Percentiles rank a stretch among this genome's conserved stretches.
phyloP scores from a whole-genome alignment of 148 eudicot species.

The Silene uniflora region DNA sequence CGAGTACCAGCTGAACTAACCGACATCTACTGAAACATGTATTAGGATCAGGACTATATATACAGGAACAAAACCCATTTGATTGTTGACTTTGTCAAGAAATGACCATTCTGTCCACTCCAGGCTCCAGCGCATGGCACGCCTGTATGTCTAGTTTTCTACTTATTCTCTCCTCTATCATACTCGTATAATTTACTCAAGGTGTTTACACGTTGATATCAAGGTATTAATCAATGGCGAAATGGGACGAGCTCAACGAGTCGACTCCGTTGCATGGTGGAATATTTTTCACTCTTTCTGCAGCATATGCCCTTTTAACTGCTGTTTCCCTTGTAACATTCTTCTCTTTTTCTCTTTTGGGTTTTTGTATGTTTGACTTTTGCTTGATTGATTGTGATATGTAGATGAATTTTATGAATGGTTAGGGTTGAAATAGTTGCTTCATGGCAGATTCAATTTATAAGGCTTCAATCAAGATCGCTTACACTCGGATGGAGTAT shows the following conservation, averaged over 20 bases:
- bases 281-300: slow-evolving; percentile 55
- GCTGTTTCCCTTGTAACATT: slow-evolving; percentile 50
- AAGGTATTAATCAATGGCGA: background rate
- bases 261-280: slow-evolving; percentile 47
- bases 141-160: too few relatives aligned
- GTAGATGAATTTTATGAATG: background rate
- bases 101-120: too few relatives aligned
- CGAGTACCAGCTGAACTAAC: too few relatives aligned
- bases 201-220: background rate
- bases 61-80: too few relatives aligned
- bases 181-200: too few relatives aligned
- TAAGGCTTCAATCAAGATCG: slow-evolving; percentile 29
- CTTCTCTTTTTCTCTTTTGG: background rate
- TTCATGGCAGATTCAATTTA: slow-evolving; percentile 31
- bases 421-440: slow-evolving; percentile 1
- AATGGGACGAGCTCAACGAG: slow-evolving; percentile 45
- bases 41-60: too few relatives aligned
- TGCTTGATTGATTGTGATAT: background rate
- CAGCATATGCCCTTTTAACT: slow-evolving; percentile 53
- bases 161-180: too few relatives aligned
- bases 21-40: too few relatives aligned
- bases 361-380: background rate
- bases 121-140: too few relatives aligned
- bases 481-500: slow-evolving; percentile 37
- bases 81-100: too few relatives aligned